A percentile compares a stretch with the other conserved stretches of the same genome.
Conservation (phyloP, 176 grass and related monocot genomes). For the Rhynchospora pubera region DNA sequence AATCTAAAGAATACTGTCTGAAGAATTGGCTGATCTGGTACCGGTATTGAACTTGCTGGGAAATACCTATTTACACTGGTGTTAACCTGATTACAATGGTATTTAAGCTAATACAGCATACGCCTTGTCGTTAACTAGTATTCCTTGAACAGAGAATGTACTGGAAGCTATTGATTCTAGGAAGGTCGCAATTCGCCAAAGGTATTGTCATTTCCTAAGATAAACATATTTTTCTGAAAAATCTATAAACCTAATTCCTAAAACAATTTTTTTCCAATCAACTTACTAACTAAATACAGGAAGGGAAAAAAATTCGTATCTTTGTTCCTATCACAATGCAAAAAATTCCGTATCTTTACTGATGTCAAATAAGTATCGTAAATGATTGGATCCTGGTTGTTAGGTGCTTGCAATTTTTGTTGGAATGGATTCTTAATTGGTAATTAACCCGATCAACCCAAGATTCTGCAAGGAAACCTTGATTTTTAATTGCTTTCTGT, state of each 20-base stretch:
- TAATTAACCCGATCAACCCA: background rate
- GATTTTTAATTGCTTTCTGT: background rate
- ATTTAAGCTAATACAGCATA: background rate
- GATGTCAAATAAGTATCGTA: too few relatives aligned
- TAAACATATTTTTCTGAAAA: constrained; percentile 14
- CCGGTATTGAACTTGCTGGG: background rate
- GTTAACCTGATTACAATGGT: background rate
- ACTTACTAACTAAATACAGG: too few relatives aligned
- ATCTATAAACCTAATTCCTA: background rate
- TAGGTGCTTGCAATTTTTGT: background rate
- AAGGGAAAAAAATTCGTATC: background rate
- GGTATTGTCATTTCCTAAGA: constrained; percentile 38
- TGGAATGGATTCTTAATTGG: background rate
- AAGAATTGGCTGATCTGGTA: background rate
- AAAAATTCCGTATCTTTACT: background rate
- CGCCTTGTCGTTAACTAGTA: background rate
- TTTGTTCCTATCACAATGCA: background rate
- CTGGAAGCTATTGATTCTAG: constrained; percentile 64
- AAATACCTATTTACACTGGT: background rate
- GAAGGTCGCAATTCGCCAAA: constrained; percentile 81
- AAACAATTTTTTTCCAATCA: background rate
- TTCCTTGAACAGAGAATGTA: constrained; percentile 66
- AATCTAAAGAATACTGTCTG: background rate
- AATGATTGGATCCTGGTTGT: too few relatives aligned
- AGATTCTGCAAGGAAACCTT: background rate